These are phyloP conservation scores for Cryptosporidium sp. DNA, from an alignment of 169 alveolate genomes.

Conservation along the genomic window DNA sequence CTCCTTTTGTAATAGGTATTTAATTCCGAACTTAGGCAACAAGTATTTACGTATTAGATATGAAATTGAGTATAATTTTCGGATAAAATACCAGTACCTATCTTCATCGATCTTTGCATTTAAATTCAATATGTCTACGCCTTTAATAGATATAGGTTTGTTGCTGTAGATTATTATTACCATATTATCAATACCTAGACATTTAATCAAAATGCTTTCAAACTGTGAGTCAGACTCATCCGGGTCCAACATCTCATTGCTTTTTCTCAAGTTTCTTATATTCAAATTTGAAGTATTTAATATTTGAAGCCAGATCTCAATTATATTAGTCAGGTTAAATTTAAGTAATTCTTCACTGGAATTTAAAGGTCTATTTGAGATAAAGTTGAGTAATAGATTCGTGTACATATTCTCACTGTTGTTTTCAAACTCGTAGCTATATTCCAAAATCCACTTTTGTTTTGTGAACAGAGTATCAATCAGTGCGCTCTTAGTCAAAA, in stretches of 20 bases:
- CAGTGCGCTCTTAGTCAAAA: neutral
- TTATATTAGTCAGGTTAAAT: slow-evolving; percentile 9
- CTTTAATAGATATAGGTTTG: slow-evolving; percentile 13
- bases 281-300: neutral
- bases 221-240: neutral
- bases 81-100: neutral
- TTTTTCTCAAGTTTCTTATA: neutral
- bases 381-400: slow-evolving; percentile 15
- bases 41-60: slow-evolving; percentile 24
- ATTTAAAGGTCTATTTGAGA: slow-evolving; percentile 1
- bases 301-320: slow-evolving; percentile 42
- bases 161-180: slow-evolving; percentile 45
- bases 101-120: slow-evolving; percentile 5
- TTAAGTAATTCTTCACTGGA: neutral
- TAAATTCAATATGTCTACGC: slow-evolving; percentile 21
- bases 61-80: neutral
- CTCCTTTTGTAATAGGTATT: slow-evolving; percentile 9
- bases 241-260: neutral
- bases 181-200: slow-evolving; percentile 14
- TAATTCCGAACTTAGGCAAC: slow-evolving; percentile 24
- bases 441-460: slow-evolving; percentile 4
- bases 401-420: slow-evolving; percentile 25
- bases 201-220: neutral
- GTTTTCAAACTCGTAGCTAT: slow-evolving; percentile 26
- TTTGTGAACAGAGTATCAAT: neutral